phyloP scores from a whole-genome alignment of 495 filamentous ascomycete species.

The Hypomontagnella submonticulosa region DNA sequence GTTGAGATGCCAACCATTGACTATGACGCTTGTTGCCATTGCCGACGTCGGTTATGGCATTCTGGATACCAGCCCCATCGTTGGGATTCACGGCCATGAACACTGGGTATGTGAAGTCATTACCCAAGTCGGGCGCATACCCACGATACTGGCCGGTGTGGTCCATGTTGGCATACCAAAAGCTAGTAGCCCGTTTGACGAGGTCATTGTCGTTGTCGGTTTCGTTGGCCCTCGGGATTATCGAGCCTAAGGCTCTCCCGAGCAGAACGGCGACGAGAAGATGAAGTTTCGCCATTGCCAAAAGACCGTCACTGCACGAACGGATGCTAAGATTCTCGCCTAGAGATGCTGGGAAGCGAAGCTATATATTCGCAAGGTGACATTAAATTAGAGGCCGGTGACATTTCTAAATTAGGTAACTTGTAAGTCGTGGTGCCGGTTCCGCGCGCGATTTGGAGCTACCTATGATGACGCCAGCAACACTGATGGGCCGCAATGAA shows the following conservation, averaged over 20 bases:
- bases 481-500: not conserved
- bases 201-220: not conserved
- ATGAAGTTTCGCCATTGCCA: conserved; percentile 24
- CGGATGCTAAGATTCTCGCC: conserved; percentile 1
- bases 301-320: conserved; percentile 3
- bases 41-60: conserved; percentile 47
- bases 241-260: conserved; percentile 17
- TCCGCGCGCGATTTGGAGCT: conserved; percentile 11
- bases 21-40: conserved; percentile 47
- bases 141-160: conserved; percentile 48
- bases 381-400: conserved; percentile 6
- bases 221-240: conserved; percentile 12
- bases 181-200: conserved; percentile 40
- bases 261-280: conserved; percentile 26
- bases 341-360: not conserved
- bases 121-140: conserved; percentile 52
- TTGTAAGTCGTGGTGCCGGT: not conserved
- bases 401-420: conserved; percentile 13
- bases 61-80: conserved; percentile 52
- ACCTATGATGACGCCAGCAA: conserved; percentile 34
- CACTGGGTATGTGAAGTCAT: conserved; percentile 50
- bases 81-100: conserved; percentile 49
- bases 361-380: conserved; percentile 32
- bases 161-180: conserved; percentile 54
- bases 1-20: conserved; percentile 57